Percentiles rank a stretch among this genome's conserved stretches.
phyloP scores from a whole-genome alignment of 106 monocot genomes.

The Vanilla planifolia region DNA sequence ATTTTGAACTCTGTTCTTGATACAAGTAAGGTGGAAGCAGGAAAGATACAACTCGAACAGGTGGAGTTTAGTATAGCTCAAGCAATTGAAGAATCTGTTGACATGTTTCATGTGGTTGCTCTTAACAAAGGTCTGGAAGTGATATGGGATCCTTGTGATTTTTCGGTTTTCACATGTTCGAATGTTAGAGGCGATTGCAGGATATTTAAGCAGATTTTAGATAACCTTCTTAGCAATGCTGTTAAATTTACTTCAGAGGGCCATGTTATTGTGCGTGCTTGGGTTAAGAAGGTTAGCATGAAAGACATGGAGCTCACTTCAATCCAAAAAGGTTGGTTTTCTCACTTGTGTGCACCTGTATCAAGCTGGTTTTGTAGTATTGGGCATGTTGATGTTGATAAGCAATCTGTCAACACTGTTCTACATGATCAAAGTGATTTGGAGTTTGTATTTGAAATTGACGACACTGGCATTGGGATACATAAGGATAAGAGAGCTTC shows the following conservation, averaged over 20 bases:
- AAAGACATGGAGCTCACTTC: conserved; percentile 11
- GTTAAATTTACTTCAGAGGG: conserved; percentile 79
- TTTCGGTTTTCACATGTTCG: conserved; percentile 36
- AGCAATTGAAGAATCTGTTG: conserved; percentile 68
- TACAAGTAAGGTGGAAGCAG: conserved; percentile 81
- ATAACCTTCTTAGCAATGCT: conserved; percentile 83
- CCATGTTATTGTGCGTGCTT: conserved; percentile 55
- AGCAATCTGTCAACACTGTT: not conserved
- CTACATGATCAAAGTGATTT: conserved; percentile 20
- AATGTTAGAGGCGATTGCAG: conserved; percentile 66
- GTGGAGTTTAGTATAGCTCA: conserved; percentile 67
- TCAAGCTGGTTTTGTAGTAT: conserved; percentile 13
- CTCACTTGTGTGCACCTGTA: conserved; percentile 2
- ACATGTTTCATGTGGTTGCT: conserved; percentile 60
- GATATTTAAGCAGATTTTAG: conserved; percentile 69
- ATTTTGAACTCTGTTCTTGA: conserved; percentile 91
- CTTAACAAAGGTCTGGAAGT: conserved; percentile 67
- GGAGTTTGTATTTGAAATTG: conserved; percentile 79
- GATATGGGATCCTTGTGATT: conserved; percentile 97
- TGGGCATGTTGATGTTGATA: not conserved
- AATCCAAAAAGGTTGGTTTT: not conserved
- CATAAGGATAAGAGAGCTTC: conserved; percentile 74
- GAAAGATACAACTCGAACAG: conserved; percentile 82
- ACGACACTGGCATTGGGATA: conserved; percentile 80
- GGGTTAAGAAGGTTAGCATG: conserved; percentile 32